phyloP scores from a whole-genome alignment of 2,329 filamentous ascomycete species.

The Sporothrix variecibatus region DNA sequence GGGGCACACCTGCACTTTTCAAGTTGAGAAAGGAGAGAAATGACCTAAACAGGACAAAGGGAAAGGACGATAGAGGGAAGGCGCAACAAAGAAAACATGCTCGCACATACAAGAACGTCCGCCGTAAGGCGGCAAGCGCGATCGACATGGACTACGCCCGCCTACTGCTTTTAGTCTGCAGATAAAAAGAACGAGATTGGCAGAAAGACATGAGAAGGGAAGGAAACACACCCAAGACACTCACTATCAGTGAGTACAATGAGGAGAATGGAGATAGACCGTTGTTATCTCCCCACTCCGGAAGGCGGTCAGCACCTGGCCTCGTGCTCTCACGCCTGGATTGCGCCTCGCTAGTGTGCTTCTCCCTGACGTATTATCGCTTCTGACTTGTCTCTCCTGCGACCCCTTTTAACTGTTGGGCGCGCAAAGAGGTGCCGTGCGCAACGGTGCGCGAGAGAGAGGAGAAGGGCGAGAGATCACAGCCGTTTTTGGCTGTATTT shows the following conservation, averaged over 20 bases:
- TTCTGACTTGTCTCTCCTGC: slow-evolving; percentile 2
- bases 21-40: not conserved
- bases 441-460: not conserved
- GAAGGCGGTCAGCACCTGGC: slow-evolving; percentile 21
- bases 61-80: not conserved
- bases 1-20: not conserved
- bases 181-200: not conserved
- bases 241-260: not conserved
- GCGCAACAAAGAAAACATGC: slow-evolving; percentile 9
- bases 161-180: not conserved
- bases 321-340: slow-evolving; percentile 14
- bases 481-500: slow-evolving; percentile 12
- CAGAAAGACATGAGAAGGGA: not conserved
- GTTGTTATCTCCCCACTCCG: slow-evolving; percentile 22
- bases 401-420: not conserved
- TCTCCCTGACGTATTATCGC: slow-evolving; percentile 20
- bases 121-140: slow-evolving; percentile 7
- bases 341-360: slow-evolving; percentile 7
- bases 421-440: not conserved
- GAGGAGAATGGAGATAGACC: not conserved
- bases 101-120: not conserved
- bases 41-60: not conserved
- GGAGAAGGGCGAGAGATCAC: not conserved
- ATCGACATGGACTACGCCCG: slow-evolving; percentile 1
- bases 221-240: not conserved